Evolutionary conservation across 805 yeast species (phyloP).

Genomic region (Yarrowia hollandica): DNA sequence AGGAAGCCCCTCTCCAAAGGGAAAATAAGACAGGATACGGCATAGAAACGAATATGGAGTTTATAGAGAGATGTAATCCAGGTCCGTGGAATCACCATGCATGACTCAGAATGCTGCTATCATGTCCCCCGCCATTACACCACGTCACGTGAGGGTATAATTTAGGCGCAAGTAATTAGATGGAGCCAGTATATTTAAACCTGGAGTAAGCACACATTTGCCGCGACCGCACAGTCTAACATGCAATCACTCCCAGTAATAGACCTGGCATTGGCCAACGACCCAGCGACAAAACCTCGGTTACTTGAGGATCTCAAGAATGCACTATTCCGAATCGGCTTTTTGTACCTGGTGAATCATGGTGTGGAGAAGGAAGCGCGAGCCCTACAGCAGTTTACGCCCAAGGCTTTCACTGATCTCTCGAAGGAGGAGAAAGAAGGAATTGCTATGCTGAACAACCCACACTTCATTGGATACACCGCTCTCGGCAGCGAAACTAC

Average conservation of each 20-base stretch:
- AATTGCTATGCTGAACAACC: conserved; percentile 56
- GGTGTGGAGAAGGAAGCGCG: conserved; percentile 47
- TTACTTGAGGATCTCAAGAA: conserved; percentile 45
- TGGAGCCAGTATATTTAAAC: neutral
- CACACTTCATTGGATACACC: conserved; percentile 61
- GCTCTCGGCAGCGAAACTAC: conserved; percentile 60
- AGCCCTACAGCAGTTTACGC: conserved; percentile 45
- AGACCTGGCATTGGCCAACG: conserved; percentile 48
- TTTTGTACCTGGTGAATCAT: conserved; percentile 52
- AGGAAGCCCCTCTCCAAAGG: too few relatives aligned
- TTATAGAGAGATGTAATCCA: neutral
- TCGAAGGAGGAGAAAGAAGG: conserved; percentile 49
- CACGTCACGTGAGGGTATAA: conserved; percentile 3
- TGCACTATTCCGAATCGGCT: conserved; percentile 59
- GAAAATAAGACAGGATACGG: too few relatives aligned
- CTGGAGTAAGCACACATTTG: neutral
- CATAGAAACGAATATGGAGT: neutral
- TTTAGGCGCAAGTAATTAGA: conserved; percentile 5
- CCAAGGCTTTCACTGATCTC: conserved; percentile 48
- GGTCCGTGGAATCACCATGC: neutral
- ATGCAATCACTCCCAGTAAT: conserved; percentile 39
- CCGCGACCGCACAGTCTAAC: too few relatives aligned
- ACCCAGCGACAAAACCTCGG: conserved; percentile 46
- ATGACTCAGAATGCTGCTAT: conserved; percentile 3
- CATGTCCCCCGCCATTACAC: conserved; percentile 9